phyloP scores from a whole-genome alignment of 2,329 filamentous ascomycete species.

The Colletotrichum orbiculare region DNA sequence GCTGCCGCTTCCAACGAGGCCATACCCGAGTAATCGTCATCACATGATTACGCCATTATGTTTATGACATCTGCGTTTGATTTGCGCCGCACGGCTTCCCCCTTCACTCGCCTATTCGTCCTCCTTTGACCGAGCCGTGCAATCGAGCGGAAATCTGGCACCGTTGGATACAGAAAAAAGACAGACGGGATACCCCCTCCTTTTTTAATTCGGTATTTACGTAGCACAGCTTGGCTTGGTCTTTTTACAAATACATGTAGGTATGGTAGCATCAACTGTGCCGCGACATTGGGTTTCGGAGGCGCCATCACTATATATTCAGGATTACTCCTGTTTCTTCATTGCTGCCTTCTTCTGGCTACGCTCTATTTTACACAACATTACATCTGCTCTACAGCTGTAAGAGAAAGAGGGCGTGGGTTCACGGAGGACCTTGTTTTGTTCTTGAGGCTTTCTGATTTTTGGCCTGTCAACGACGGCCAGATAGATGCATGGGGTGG shows the following conservation, averaged over 20 bases:
- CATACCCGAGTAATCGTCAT: constrained; percentile 36
- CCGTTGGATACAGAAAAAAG: constrained; percentile 23
- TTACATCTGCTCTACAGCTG: too few relatives aligned
- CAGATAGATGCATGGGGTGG: too few relatives aligned
- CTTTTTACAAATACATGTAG: constrained; percentile 10
- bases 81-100: constrained; percentile 22
- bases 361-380: too few relatives aligned
- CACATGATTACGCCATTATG: constrained; percentile 30
- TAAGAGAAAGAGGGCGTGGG: too few relatives aligned
- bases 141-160: constrained; percentile 22
- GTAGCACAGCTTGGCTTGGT: constrained; percentile 19
- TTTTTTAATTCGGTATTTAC: constrained; percentile 10
- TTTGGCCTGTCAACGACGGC: too few relatives aligned
- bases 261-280: constrained; percentile 20
- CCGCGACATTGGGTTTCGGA: constrained; percentile 12
- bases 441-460: too few relatives aligned
- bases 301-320: constrained; percentile 2
- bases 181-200: constrained; percentile 17
- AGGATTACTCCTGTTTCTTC: neutral
- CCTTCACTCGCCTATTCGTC: neutral
- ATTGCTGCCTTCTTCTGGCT: too few relatives aligned
- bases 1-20: constrained; percentile 17
- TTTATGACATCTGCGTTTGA: constrained; percentile 31
- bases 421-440: too few relatives aligned
- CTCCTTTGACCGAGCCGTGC: constrained; percentile 1